Conservation (phyloP, 306 rosid species). For the Oxytropis ochrocephala region DNA sequence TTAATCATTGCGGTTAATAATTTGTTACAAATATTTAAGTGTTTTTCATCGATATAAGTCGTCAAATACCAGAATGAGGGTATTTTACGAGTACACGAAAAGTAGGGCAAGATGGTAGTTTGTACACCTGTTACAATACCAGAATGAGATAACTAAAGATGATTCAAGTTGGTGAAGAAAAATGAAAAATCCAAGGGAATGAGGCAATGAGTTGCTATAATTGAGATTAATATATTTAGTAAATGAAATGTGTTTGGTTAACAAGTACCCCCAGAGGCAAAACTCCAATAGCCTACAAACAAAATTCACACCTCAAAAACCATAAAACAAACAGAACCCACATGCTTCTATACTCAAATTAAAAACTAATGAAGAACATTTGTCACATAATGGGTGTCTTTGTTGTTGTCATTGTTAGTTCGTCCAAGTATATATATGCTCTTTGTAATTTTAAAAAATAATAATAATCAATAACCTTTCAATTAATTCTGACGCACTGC, state of each 20-base stretch:
- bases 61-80: too few species aligned
- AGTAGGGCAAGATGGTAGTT: constrained; percentile 31
- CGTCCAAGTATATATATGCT: constrained; percentile 24
- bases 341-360: constrained; percentile 30
- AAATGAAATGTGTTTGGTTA: constrained; percentile 8
- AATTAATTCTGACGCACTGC: constrained; percentile 25
- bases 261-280: constrained; percentile 35
- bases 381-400: constrained; percentile 51
- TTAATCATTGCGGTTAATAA: too few species aligned
- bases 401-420: constrained; percentile 26
- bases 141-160: neutral
- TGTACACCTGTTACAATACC: neutral
- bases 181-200: constrained; percentile 52
- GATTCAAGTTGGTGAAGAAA: constrained; percentile 45
- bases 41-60: too few species aligned
- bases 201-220: constrained; percentile 19
- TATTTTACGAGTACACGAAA: neutral
- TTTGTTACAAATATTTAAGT: too few species aligned
- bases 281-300: constrained; percentile 65
- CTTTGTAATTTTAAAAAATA: neutral
- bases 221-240: constrained; percentile 31
- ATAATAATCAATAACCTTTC: neutral
- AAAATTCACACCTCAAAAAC: constrained; percentile 79
- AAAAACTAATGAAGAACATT: constrained; percentile 25
- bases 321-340: constrained; percentile 48